Percentiles rank a stretch among this genome's conserved stretches.
These are phyloP conservation scores for Iberis pinnata DNA, from an alignment of 345 rosid species.

Conservation along the genomic window DNA sequence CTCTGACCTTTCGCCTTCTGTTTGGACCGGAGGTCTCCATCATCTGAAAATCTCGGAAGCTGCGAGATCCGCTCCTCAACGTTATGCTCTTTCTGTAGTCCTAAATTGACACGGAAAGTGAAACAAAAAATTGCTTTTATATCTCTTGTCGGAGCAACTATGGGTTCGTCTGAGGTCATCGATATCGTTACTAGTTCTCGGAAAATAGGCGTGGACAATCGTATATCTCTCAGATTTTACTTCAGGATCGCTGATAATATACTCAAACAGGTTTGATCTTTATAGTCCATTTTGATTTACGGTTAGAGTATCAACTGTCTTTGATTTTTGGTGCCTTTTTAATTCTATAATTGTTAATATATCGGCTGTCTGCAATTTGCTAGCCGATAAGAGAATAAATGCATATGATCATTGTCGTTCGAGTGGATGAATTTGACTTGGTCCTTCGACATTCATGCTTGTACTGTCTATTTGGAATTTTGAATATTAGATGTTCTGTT, in stretches of 20 bases:
- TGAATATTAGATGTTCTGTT: background rate
- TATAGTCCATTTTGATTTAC: conserved; percentile 4
- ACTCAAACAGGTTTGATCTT: conserved; percentile 64
- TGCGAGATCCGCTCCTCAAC: conserved; percentile 13
- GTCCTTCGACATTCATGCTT: background rate
- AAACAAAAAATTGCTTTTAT: conserved; percentile 2
- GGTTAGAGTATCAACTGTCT: background rate
- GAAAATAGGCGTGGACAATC: conserved; percentile 71
- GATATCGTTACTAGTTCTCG: conserved; percentile 69
- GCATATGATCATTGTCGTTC: no score
- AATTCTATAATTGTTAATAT: no score
- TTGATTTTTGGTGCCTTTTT: no score
- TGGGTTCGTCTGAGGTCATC: conserved; percentile 57
- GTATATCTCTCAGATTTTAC: conserved; percentile 72
- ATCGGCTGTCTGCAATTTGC: no score
- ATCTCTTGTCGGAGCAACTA: conserved; percentile 17
- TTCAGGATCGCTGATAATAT: conserved; percentile 83
- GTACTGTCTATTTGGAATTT: conserved; percentile 1
- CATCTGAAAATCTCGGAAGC: conserved; percentile 3
- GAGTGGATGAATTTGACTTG: background rate
- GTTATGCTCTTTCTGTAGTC: conserved; percentile 20
- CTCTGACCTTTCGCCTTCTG: conserved; percentile 12
- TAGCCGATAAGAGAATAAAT: no score
- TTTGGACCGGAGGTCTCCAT: conserved; percentile 1
- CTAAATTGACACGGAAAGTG: conserved; percentile 16